Evolutionary conservation across 148 eudicot genomes (phyloP), one percentile per base, ranked within the genome.

Genomic region (Nyssa sinensis): DNA sequence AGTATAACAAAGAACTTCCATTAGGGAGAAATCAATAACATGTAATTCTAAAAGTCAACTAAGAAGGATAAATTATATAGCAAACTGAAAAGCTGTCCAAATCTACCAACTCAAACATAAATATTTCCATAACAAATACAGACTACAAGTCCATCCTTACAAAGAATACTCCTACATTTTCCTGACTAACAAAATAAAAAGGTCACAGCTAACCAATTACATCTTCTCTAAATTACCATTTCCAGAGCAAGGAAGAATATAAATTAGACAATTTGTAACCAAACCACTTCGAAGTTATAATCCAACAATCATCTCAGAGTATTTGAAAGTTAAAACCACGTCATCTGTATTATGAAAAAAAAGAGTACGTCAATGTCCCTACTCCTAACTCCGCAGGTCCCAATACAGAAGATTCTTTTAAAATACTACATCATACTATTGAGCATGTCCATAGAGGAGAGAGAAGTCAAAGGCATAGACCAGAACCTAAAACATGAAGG

Each of bases 1-100:
- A n/a, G n/a, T 74, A 33, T 31, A 64, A 19, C 24, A 64, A 74
- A 47, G 69, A 49, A 64, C 32, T 73, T 62, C 67, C 60, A 73
- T 73, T 73, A 73, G 57, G 33, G 17, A 39, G 67, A 55, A 55
- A 17, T 55, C 59, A 55, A 24, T n/a, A 55, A 55, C 19, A 62
- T n/a, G 69, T 64, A 31, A 64, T n/a, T 41, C 49, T n/a, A 31
- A 35, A 62, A 30, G n/a, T 10, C 10, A 29, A 39, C 31, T 25
- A 21, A 62, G 41, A 58, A 59, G 28, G 29, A 62, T 44, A 44
- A 47, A 12, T 19, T 19, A 62, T 29, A 12, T 62, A 21, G n/a
- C 62, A n/a, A 60, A 62, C 75, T 51, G 14, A 29, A 9, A 62
- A 41, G 39, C 29, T 1, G 29, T 35, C 55, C 39, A 62, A 61